Evolutionary conservation across 1,284 basidiomycete genomes (phyloP).

Genomic region (Boletus smithii): DNA sequence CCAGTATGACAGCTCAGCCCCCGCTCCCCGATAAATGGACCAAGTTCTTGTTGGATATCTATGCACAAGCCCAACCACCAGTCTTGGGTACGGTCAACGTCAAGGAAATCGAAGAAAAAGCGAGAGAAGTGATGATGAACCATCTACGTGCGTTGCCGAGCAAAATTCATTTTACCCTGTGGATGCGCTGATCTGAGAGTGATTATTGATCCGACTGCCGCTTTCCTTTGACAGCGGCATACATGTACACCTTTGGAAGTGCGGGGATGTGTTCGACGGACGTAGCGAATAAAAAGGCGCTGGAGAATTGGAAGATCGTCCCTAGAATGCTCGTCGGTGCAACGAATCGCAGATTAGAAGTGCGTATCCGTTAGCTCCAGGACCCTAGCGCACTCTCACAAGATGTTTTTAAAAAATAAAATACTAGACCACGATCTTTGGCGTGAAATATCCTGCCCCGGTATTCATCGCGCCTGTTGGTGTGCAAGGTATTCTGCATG

Average conservation of each 20-base stretch:
- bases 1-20: constrained; percentile 22
- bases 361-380: constrained; percentile 16
- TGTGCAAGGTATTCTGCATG: constrained; percentile 54
- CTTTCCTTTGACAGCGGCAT: too few species aligned
- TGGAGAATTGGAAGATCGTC: constrained; percentile 49
- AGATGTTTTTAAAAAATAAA: background rate
- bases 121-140: constrained; percentile 45
- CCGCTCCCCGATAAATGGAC: constrained; percentile 28
- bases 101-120: constrained; percentile 51
- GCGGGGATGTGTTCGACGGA: constrained; percentile 46
- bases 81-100: constrained; percentile 50
- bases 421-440: constrained; percentile 48
- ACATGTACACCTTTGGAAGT: constrained; percentile 47
- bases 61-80: constrained; percentile 38
- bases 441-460: constrained; percentile 46
- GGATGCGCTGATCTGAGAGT: too few species aligned
- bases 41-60: constrained; percentile 34
- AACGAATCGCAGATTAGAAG: constrained; percentile 49
- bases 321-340: constrained; percentile 59
- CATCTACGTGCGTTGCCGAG: constrained; percentile 37
- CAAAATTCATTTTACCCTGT: too few species aligned
- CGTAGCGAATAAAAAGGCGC: constrained; percentile 39
- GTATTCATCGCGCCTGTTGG: constrained; percentile 56
- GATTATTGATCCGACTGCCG: too few species aligned
- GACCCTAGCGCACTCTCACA: background rate